Base-by-base conservation (phyloP, 441 rosid species). In the Euphorbia celastroides region DNA sequence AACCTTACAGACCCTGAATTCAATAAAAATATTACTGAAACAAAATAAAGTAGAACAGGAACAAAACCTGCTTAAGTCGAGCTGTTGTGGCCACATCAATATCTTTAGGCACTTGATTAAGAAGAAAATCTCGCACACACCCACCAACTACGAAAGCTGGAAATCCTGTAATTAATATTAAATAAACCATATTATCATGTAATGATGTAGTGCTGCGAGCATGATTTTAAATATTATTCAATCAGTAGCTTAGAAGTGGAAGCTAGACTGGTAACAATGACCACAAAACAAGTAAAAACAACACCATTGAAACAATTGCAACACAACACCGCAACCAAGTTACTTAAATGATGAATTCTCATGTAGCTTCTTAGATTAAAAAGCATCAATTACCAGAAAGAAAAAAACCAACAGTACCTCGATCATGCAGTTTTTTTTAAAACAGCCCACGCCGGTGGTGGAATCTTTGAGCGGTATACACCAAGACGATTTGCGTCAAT, bases 41-140 rank as follows among this genome's bases (percentile, higher is more conserved):
- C 8, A 41, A 71, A 48, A 25, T 30, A 48, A 58, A 7, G 12
- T 10, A 27, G 50, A 59, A 20, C 14, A 36, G 60, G 36, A 64
- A 48, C 22, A 36, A 63, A 66, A 95, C 99, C 99, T 92, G 78
- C 57, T 70, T 66, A 73, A 92, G 96, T 20, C 60, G 74, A 34
- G 99, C 98, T 3, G 97, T 84, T 65, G 99, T 95, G 84, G 92
- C 83, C 60, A 95, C 88, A 79, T 95, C 99, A 78, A 81, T 92
- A 79, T 92, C 99, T 81, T 92, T 95, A 31, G 99, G 99, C 42
- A 71, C 72, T 78, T 79, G 86, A 13, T 86, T 76, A 23, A 95
- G 79, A 69, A 95, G 64, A 69, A 95, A 85, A 83, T 95, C 99
- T 79, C 98, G 84, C 58, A 95, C 98, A 59, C 98, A 95, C 52